Evolutionary conservation across 257 asterid species (phyloP).

Genomic region (Solanum virginianum): DNA sequence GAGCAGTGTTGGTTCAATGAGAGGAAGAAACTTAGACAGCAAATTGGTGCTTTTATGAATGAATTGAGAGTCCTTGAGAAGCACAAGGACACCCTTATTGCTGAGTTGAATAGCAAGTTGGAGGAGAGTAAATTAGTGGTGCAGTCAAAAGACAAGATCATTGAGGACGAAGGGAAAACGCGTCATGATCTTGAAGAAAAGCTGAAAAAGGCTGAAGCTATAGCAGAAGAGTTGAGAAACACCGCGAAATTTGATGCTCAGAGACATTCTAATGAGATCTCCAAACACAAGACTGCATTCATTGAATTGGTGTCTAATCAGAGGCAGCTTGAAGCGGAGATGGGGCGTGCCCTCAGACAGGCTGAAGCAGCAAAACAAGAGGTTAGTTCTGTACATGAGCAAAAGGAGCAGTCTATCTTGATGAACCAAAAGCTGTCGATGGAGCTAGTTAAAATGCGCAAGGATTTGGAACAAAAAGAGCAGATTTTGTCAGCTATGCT

Average conservation of each 20-base stretch:
- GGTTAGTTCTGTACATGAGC: constrained; percentile 42
- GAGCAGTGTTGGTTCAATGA: constrained; percentile 79
- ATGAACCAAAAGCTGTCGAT: constrained; percentile 55
- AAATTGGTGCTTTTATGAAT: constrained; percentile 54
- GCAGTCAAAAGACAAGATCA: constrained; percentile 39
- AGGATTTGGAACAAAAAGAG: constrained; percentile 74
- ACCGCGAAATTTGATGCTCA: constrained; percentile 35
- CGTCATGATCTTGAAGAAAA: constrained; percentile 43
- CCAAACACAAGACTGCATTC: constrained; percentile 59
- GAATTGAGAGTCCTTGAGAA: constrained; percentile 38
- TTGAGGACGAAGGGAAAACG: constrained; percentile 35
- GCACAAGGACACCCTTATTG: constrained; percentile 26
- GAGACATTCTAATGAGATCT: constrained; percentile 42
- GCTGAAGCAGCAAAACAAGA: constrained; percentile 65
- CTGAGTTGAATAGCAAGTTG: constrained; percentile 41
- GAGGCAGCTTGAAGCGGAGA: constrained; percentile 84
- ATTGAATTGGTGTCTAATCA: constrained; percentile 85
- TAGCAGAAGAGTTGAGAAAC: constrained; percentile 37
- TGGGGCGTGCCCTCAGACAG: constrained; percentile 73
- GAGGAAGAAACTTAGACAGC: constrained; percentile 58
- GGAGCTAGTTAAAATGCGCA: constrained; percentile 53
- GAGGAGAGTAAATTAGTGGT: constrained; percentile 26
- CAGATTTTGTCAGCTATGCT: constrained; percentile 79
- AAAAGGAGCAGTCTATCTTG: constrained; percentile 57
- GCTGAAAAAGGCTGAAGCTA: constrained; percentile 26